Evolutionary conservation across 176 grass and related monocot genomes (phyloP).

Genomic region (Oryza australiensis): DNA sequence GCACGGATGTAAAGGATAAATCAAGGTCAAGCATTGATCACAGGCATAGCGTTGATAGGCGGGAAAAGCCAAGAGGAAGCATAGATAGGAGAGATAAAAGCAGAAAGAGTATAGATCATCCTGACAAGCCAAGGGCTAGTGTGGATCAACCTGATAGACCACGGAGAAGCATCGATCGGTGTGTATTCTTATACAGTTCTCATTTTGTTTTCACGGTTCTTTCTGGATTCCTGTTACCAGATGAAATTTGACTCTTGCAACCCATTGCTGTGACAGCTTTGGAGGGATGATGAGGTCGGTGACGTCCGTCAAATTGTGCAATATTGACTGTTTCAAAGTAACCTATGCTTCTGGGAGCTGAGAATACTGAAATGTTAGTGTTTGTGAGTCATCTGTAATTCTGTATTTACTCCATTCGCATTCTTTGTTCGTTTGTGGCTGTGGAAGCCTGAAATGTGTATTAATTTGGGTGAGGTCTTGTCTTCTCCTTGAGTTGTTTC

Average conservation of each 20-base stretch:
- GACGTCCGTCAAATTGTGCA: slow-evolving; percentile 79
- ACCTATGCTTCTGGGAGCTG: slow-evolving; percentile 66
- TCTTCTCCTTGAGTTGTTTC: not conserved
- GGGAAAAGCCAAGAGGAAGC: slow-evolving; percentile 71
- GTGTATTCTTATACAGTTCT: slow-evolving; percentile 33
- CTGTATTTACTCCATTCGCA: slow-evolving; percentile 39
- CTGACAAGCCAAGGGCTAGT: slow-evolving; percentile 65
- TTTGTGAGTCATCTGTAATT: slow-evolving; percentile 39
- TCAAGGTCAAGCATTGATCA: slow-evolving; percentile 61
- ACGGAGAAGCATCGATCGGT: slow-evolving; percentile 96
- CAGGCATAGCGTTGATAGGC: slow-evolving; percentile 44
- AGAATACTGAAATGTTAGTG: slow-evolving; percentile 52
- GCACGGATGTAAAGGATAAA: slow-evolving; percentile 62
- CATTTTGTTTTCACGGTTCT: not conserved
- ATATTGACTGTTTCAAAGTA: slow-evolving; percentile 95
- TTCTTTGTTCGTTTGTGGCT: slow-evolving; percentile 49
- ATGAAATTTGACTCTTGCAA: slow-evolving; percentile 33
- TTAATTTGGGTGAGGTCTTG: slow-evolving; percentile 14
- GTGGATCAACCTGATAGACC: slow-evolving; percentile 80
- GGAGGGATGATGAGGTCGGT: slow-evolving; percentile 97
- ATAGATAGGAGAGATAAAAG: slow-evolving; percentile 73
- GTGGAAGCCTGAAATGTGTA: slow-evolving; percentile 21
- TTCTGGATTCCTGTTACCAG: slow-evolving; percentile 28
- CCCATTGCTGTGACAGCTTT: slow-evolving; percentile 53
- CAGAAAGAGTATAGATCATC: slow-evolving; percentile 64